Conservation (phyloP, 352 stramenopile genomes). For the Globisporangium solare region DNA sequence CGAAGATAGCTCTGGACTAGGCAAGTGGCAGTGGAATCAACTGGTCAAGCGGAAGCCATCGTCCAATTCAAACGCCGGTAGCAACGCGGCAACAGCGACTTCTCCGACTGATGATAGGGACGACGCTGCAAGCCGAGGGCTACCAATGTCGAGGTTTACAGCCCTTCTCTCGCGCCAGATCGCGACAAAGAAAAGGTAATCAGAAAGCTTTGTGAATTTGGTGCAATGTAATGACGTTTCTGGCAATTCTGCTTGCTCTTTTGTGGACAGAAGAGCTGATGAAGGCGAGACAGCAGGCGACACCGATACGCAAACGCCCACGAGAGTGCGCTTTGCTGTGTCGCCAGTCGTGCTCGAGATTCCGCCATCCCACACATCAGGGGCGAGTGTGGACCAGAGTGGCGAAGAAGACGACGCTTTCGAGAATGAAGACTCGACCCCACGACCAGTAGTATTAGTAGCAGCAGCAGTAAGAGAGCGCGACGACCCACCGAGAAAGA, state of each 20-base stretch:
- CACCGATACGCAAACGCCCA: background rate
- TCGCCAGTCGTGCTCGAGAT: conserved; percentile 14
- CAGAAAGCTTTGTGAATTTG: background rate
- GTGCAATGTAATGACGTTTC: too few relatives aligned
- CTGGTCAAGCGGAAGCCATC: conserved; percentile 37
- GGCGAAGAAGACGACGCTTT: background rate
- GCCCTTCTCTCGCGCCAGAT: conserved; percentile 26
- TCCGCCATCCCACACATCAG: background rate
- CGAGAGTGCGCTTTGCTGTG: conserved; percentile 11
- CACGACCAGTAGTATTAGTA: conserved; percentile 3
- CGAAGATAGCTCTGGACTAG: conserved; percentile 30
- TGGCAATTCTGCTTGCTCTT: background rate
- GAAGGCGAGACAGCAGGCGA: background rate
- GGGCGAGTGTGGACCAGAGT: conserved; percentile 6
- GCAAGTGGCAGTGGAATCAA: conserved; percentile 65
- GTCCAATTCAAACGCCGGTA: background rate
- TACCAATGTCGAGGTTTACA: conserved; percentile 20
- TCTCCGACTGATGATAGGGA: background rate
- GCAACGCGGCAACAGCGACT: background rate
- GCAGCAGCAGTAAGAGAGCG: background rate
- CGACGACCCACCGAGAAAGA: background rate
- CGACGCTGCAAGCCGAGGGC: background rate
- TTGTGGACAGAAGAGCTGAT: conserved; percentile 1
- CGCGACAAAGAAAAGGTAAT: conserved; percentile 13
- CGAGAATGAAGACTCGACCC: conserved; percentile 10